Conservation (phyloP, 2,329 filamentous ascomycete genomes). For the Fusarium anguioides region DNA sequence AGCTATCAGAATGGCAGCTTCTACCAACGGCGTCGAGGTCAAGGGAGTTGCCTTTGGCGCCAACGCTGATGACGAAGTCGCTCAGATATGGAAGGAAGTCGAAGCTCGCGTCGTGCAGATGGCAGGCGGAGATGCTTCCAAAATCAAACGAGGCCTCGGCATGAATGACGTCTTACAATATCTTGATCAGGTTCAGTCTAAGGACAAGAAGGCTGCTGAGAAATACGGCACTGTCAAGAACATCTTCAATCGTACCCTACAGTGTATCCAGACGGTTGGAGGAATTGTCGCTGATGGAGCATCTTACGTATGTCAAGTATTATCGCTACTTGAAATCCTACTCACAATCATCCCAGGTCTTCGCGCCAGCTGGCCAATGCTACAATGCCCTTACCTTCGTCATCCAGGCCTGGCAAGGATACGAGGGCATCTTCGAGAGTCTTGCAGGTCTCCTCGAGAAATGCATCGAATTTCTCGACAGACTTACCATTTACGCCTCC, state of each 20-base stretch:
- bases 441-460: background rate
- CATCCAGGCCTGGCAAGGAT: background rate
- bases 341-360: background rate
- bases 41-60: background rate
- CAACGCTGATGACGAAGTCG: background rate
- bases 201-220: background rate
- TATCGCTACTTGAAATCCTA: too few relatives aligned
- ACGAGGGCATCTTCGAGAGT: conserved; percentile 1
- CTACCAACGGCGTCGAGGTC: fast-evolving
- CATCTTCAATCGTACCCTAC: background rate
- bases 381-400: background rate
- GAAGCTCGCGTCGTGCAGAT: background rate
- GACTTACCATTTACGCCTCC: background rate
- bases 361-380: background rate
- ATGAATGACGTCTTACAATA: background rate
- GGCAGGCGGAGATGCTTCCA: background rate
- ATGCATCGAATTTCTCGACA: background rate
- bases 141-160: background rate
- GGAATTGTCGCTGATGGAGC: background rate
- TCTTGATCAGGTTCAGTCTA: background rate
- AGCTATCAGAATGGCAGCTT: background rate
- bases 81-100: background rate
- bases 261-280: background rate
- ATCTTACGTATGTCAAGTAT: background rate
- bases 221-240: background rate